Base-by-base conservation (phyloP, 2,329 filamentous ascomycete species). In the Alternaria arbusti region DNA sequence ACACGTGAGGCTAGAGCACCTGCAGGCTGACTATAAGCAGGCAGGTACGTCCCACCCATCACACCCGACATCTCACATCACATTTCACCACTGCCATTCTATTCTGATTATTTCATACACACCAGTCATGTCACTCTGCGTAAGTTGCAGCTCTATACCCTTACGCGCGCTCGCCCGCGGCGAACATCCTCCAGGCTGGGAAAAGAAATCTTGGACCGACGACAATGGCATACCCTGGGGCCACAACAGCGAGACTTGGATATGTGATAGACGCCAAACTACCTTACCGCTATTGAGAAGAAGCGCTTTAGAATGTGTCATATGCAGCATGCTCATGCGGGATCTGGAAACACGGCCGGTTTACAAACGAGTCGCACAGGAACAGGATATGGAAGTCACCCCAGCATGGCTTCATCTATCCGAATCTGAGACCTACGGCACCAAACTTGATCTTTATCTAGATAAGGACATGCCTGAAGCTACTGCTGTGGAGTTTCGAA, bases 401-500 rank as follows among this genome's bases (percentile, higher is more conserved):
- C 49, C 30, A 23, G 49, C 36, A 15, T 52, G 49, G 49, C 49
- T 52, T 8, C 49, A 36, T 36, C 30, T 52, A 4, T 32, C 49
- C n/a, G 49, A 15, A 23, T 25, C 20, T n/a, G 28, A 40, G 8
- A 8, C 4, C 1, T 23, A 52, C 2, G 28, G 15, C 15, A 6
- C 32, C 1, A 40, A 36, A 5, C 20, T 52, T 1, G 8, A 20
- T n/a, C 12, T 52, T 0, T 13, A n/a, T 17, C 10, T 52, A 7
- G 20, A 52, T 8, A 23, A 52, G 30, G 12, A 7, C 6, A n/a
- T 6, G 1, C 3, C 0, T 17, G 49, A 12, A 15, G 15, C 9
- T 22, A 52, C 49, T 25, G 49, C 49, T 40, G 49, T 52, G 30
- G 49, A 52, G 30, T 52, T 52, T 25, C 30, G 49, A 6, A 52